phyloP scores from a whole-genome alignment of 352 stramenopile genomes.

The Globisporangium cederbergense region DNA sequence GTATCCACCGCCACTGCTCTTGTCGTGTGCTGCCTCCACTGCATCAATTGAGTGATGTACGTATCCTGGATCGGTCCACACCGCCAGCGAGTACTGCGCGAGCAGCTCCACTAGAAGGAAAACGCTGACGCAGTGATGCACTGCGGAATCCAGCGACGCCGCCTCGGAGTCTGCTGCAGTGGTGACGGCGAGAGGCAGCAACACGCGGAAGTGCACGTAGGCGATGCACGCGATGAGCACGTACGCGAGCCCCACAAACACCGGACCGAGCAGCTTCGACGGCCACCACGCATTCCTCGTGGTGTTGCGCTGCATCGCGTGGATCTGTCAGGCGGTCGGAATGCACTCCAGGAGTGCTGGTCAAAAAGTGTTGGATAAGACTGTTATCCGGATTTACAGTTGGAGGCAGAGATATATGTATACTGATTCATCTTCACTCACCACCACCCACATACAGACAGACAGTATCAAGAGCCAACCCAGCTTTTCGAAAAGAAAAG shows the following conservation, averaged over 20 bases:
- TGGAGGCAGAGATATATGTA: too few species aligned
- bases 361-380: too few species aligned
- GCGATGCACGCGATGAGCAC: constrained; percentile 26
- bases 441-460: too few species aligned
- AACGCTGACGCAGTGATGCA: constrained; percentile 21
- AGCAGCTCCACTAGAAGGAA: constrained; percentile 35
- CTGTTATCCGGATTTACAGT: too few species aligned
- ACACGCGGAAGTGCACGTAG: constrained; percentile 31
- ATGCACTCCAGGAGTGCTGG: too few species aligned
- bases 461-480: too few species aligned
- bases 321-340: too few species aligned
- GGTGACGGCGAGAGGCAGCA: constrained; percentile 19
- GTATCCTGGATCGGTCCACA: constrained; percentile 38
- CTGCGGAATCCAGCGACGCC: background rate
- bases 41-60: constrained; percentile 6
- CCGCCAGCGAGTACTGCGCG: constrained; percentile 38
- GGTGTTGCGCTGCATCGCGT: background rate
- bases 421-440: too few species aligned
- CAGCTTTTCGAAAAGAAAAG: too few species aligned
- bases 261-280: constrained; percentile 9
- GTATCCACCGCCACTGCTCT: background rate
- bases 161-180: background rate
- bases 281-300: background rate
- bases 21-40: background rate
- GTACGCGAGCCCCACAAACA: constrained; percentile 32